Percentiles rank a stretch among this genome's conserved stretches.
Conservation (phyloP, 208 protist species). For the Endotrypanum monterogeii region DNA sequence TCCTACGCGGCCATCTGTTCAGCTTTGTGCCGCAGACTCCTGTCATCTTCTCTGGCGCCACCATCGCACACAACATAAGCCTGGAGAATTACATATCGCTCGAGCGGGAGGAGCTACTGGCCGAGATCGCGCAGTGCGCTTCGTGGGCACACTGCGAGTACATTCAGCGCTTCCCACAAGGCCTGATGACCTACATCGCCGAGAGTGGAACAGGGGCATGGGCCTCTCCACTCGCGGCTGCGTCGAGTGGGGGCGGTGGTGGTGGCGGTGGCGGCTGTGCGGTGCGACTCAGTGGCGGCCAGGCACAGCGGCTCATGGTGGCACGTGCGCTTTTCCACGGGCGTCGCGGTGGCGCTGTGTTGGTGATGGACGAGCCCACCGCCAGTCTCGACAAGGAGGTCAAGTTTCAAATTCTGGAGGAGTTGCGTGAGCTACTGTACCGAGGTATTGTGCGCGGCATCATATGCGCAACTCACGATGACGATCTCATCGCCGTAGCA, state of each 20-base stretch:
- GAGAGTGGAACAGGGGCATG: constrained; percentile 32
- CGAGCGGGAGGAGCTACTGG: constrained; percentile 39
- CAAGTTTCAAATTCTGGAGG: constrained; percentile 42
- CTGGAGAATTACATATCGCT: constrained; percentile 59
- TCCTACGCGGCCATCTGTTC: constrained; percentile 60
- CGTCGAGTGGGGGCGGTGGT: constrained; percentile 15
- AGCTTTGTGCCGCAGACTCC: constrained; percentile 75
- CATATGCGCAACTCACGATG: constrained; percentile 71
- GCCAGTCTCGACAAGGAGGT: constrained; percentile 61
- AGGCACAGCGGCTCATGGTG: constrained; percentile 79
- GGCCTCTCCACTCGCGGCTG: constrained; percentile 19
- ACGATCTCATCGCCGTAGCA: constrained; percentile 48
- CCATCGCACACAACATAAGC: constrained; percentile 83
- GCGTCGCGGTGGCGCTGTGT: constrained; percentile 39
- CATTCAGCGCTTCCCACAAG: constrained; percentile 62
- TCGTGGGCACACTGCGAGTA: constrained; percentile 62
- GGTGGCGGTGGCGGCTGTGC: constrained; percentile 27
- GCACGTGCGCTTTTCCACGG: constrained; percentile 72
- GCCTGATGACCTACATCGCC: constrained; percentile 57
- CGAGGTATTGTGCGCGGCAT: constrained; percentile 42
- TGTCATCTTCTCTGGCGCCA: constrained; percentile 63
- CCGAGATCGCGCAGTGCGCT: constrained; percentile 37
- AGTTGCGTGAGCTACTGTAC: constrained; percentile 53
- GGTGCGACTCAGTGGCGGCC: constrained; percentile 70
- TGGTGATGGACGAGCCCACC: constrained; percentile 84